A percentile compares a stretch with the other conserved stretches of the same genome.
Evolutionary conservation across 257 asterid genomes (phyloP).

Genomic region (Petrea volubilis): DNA sequence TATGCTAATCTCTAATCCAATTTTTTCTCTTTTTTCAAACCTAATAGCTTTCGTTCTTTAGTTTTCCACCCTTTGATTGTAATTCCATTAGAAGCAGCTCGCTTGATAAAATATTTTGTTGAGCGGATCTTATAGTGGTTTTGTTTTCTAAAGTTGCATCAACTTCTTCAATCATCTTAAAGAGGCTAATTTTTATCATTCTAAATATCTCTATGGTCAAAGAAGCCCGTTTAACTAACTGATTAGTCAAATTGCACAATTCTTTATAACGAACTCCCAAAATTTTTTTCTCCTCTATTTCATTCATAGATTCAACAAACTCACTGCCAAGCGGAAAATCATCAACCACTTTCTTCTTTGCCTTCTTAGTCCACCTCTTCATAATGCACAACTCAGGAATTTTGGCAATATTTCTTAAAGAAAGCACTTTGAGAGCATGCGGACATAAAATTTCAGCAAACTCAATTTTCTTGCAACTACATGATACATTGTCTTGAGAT

Average conservation of each 20-base stretch:
- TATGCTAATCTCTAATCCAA: not conserved
- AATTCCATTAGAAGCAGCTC: not conserved
- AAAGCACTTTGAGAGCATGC: not conserved
- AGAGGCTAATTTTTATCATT: not conserved
- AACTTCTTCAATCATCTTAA: not conserved
- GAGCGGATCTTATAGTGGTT: not conserved
- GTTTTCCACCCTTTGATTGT: not conserved
- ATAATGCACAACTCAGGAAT: not conserved
- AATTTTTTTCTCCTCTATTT: not conserved
- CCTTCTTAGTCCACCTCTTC: too few relatives aligned
- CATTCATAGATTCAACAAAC: not conserved
- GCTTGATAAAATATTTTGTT: not conserved
- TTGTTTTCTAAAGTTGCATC: not conserved
- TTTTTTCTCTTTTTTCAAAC: not conserved
- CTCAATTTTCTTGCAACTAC: conserved; percentile 10
- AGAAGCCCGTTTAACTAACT: not conserved
- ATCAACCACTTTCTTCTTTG: not conserved
- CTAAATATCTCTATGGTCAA: not conserved
- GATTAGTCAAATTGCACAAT: not conserved
- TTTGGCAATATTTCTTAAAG: not conserved
- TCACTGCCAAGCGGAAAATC: not conserved
- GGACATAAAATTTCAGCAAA: too few relatives aligned
- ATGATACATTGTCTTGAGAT: not conserved
- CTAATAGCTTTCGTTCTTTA: not conserved
- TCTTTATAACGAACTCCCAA: not conserved